Evolutionary conservation across 768 basidiomycete genomes (phyloP), one percentile per base, ranked within the genome.

Genomic region (Suillus spraguei): DNA sequence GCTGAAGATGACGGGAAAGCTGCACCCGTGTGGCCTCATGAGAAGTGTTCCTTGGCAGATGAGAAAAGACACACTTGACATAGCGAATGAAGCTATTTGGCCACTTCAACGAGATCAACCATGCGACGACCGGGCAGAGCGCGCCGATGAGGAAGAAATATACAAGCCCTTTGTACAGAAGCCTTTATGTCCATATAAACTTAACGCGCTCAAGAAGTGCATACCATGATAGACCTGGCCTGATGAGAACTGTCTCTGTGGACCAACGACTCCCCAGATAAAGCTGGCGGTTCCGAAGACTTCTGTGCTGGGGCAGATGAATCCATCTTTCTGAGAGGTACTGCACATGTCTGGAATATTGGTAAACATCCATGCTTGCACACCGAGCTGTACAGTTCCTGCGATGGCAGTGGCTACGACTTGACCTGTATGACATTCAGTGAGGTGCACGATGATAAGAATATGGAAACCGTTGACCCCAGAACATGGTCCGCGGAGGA

Each of bases 191-290:
- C 49, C 28, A 17, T 22, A 58, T 20, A 33, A 60, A 14, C 1
- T 22, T 28, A 7, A 7, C 54, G 20, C 17, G 36, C 24, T 39
- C 11, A 39, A 11, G 5, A 39, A 39, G 16, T 2, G 69, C 71
- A 55, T 53, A 77, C 79, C 79, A 63, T 82, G 82, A 74, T 89
- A 89, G 20, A 87, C 77, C 70, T 85, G 83, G 14, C 89, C 90
- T 20, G 77, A 54, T 2, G 85, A 89, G 80, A 91, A 94, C 70
- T 87, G 82, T n/a, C 85, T 81, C 38, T 76, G 78, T 7, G 92
- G 92, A 1, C 92, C 91, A 62, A 95, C 90, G 65, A 91, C 89
- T 64, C 93, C 90, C 88, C 87, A 92, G 66, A 94, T 83, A 65
- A 94, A 84, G 63, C 85, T 87, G 24, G 92, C 92, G 3, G 90